A percentile compares a stretch with the other conserved stretches of the same genome.
phyloP scores from a whole-genome alignment of 352 stramenopile genomes.

The Globisporangium okanoganense region DNA sequence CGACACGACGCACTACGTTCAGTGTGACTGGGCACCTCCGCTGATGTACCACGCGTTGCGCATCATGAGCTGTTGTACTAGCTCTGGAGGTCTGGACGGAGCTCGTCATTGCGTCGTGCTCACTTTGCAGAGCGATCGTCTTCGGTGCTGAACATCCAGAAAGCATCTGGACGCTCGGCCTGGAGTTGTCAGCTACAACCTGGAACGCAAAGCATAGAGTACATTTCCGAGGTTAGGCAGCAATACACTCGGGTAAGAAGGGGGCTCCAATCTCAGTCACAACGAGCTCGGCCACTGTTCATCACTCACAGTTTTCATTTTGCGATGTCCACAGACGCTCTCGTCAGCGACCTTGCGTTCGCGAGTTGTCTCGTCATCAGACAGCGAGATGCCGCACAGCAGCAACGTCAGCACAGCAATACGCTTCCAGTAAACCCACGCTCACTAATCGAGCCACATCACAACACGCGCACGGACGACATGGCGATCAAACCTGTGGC shows the following conservation, averaged over 20 bases:
- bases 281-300: no score
- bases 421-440: background rate
- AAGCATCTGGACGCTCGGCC: background rate
- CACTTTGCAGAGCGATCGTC: background rate
- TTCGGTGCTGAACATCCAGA: background rate
- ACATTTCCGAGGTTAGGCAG: no score
- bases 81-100: no score
- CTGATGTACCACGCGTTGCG: constrained; percentile 78
- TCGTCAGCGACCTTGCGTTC: background rate
- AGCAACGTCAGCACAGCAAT: background rate
- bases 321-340: background rate
- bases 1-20: no score
- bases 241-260: no score
- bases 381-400: no score
- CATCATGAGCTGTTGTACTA: constrained; percentile 88
- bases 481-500: background rate
- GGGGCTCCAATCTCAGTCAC: no score
- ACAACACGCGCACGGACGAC: background rate
- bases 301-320: no score
- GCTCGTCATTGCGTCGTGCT: background rate
- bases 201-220: background rate
- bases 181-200: background rate
- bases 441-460: background rate
- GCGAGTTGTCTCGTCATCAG: background rate
- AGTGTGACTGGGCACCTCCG: no score